Evolutionary conservation across 1,139 yeast genomes (phyloP).

Genomic region (Hansenula sp.): DNA sequence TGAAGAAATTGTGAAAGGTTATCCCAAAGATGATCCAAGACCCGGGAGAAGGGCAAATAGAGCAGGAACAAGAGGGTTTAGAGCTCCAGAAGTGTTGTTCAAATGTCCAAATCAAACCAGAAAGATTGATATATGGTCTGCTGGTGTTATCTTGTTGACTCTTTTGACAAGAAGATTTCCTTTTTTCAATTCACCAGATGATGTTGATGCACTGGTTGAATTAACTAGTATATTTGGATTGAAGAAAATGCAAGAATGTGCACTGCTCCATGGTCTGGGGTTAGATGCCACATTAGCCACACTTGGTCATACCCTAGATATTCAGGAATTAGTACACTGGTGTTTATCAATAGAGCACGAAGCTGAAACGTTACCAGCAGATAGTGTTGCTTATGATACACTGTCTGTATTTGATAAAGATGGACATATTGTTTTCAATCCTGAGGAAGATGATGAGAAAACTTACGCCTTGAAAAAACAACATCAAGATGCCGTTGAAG

Average conservation of each 20-base stretch:
- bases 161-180: conserved; percentile 75
- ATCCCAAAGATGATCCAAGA: conserved; percentile 76
- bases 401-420: conserved; percentile 13
- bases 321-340: conserved; percentile 16
- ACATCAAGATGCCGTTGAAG: conserved; percentile 20
- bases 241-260: conserved; percentile 69
- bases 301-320: conserved; percentile 19
- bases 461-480: conserved; percentile 8
- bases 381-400: conserved; percentile 35
- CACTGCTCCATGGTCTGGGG: conserved; percentile 84
- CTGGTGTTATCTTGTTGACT: conserved; percentile 71
- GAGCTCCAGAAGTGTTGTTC: conserved; percentile 71
- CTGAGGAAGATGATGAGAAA: conserved; percentile 8
- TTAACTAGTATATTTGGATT: conserved; percentile 80
- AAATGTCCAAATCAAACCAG: conserved; percentile 53
- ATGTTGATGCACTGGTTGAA: conserved; percentile 86
- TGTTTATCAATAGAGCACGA: conserved; percentile 28
- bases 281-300: conserved; percentile 54
- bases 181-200: conserved; percentile 90
- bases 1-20: conserved; percentile 44
- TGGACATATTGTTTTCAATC: conserved; percentile 1
- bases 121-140: conserved; percentile 78
- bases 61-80: conserved; percentile 91
- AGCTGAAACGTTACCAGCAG: conserved; percentile 31
- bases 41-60: conserved; percentile 93